phyloP scores from a whole-genome alignment of 2,329 filamentous ascomycete species.

The Pseudophaeomoniella oleicola region DNA sequence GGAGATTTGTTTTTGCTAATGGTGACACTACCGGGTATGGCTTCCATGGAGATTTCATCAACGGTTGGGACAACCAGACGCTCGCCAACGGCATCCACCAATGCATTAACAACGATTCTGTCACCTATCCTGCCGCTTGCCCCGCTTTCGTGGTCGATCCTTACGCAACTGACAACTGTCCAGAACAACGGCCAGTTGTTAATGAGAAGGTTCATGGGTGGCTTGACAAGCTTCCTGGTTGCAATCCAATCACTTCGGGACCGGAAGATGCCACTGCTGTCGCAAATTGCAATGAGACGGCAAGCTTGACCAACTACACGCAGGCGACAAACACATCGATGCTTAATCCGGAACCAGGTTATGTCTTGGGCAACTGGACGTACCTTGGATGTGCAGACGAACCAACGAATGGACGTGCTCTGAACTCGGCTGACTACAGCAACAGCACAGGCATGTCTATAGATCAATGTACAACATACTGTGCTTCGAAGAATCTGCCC shows the following conservation, averaged over 20 bases:
- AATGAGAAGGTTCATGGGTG: conserved; percentile 13
- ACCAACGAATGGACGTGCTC: conserved; percentile 19
- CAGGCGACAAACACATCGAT: conserved; percentile 3
- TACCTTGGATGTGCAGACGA: conserved; percentile 8
- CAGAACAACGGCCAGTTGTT: conserved; percentile 13
- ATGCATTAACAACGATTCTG: conserved; percentile 46
- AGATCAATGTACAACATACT: conserved; percentile 15
- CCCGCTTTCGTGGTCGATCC: conserved; percentile 8
- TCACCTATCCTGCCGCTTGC: conserved; percentile 7
- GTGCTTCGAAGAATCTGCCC: conserved; percentile 10
- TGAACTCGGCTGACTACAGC: conserved; percentile 28
- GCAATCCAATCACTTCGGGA: conserved; percentile 11
- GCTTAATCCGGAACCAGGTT: conserved; percentile 4
- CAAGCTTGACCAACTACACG: conserved; percentile 16
- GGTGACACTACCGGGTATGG: conserved; percentile 64
- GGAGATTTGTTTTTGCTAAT: conserved; percentile 61
- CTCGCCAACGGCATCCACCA: conserved; percentile 54
- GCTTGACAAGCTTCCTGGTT: conserved; percentile 12
- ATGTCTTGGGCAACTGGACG: conserved; percentile 16
- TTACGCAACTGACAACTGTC: conserved; percentile 9
- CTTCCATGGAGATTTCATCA: conserved; percentile 68
- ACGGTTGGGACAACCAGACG: conserved; percentile 57
- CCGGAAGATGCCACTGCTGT: conserved; percentile 18
- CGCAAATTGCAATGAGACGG: conserved; percentile 9
- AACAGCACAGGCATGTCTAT: conserved; percentile 33